A percentile compares a stretch with the other conserved stretches of the same genome.
Conservation (phyloP, 768 basidiomycete species). For the Leucocoprinus leucothites region DNA sequence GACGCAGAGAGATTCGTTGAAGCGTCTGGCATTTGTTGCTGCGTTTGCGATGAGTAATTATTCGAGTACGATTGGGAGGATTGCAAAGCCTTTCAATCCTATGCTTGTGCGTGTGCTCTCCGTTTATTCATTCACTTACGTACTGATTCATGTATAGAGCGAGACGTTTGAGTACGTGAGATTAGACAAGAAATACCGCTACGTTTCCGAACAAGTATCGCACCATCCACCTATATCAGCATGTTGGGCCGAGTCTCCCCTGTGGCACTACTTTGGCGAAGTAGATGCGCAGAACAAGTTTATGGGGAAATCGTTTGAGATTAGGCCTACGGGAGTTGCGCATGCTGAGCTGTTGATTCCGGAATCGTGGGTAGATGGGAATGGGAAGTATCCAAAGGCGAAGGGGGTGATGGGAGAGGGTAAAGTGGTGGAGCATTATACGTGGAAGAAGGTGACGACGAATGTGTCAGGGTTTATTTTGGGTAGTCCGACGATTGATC, state of each 20-base stretch:
- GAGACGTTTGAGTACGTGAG: constrained; percentile 96
- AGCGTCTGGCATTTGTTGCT: constrained; percentile 87
- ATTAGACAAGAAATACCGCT: constrained; percentile 85
- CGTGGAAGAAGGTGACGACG: constrained; percentile 94
- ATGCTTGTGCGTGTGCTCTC: constrained; percentile 68
- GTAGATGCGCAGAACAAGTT: constrained; percentile 97
- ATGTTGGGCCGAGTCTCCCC: constrained; percentile 89
- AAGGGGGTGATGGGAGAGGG: constrained; percentile 36
- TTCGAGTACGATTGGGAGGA: constrained; percentile 91
- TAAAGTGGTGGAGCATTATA: constrained; percentile 85
- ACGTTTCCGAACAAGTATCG: constrained; percentile 94
- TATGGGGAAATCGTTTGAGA: constrained; percentile 95
- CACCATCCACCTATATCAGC: constrained; percentile 97
- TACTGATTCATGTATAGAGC: constrained; percentile 49
- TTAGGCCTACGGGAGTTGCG: constrained; percentile 91
- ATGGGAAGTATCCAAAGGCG: constrained; percentile 61
- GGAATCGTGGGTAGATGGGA: constrained; percentile 28
- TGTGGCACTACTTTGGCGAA: constrained; percentile 91
- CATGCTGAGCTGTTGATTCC: constrained; percentile 84
- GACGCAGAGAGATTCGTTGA: constrained; percentile 69
- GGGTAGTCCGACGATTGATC: constrained; percentile 84
- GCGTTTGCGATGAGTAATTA: constrained; percentile 99
- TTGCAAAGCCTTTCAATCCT: constrained; percentile 97
- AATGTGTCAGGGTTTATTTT: constrained; percentile 92
- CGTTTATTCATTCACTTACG: too few relatives aligned